phyloP scores from a whole-genome alignment of 805 yeast genomes.

The Sugiyamaella qingdaonensis region DNA sequence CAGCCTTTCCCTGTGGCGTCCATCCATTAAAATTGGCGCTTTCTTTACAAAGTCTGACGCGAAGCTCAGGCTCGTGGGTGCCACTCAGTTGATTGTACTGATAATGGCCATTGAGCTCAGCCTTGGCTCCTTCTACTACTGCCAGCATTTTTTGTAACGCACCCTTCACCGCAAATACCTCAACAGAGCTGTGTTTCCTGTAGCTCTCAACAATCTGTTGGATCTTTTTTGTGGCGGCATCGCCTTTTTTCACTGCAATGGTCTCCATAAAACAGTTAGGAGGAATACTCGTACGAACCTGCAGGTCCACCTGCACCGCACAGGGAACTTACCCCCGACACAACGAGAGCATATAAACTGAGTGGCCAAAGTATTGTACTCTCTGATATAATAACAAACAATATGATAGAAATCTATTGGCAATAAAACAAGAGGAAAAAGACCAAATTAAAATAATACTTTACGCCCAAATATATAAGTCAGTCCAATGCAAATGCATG shows the following conservation, averaged over 20 bases:
- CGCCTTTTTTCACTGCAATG: conserved; percentile 7
- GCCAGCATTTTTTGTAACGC: conserved; percentile 23
- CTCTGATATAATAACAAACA: too few species aligned
- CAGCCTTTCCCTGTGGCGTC: neutral
- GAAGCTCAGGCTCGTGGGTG: neutral
- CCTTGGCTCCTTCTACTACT: conserved; percentile 22
- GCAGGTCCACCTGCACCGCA: too few species aligned
- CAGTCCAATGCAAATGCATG: too few species aligned
- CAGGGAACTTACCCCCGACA: too few species aligned
- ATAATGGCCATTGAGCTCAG: conserved; percentile 6
- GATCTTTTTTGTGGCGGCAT: conserved; percentile 6
- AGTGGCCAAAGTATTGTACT: too few species aligned
- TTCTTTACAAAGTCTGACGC: neutral
- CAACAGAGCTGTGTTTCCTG: neutral
- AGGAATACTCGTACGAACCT: too few species aligned
- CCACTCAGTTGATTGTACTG: conserved; percentile 20
- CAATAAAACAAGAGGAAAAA: too few species aligned
- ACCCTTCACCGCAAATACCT: neutral
- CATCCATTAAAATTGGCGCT: neutral
- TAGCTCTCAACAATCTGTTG: neutral
- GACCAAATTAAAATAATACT: too few species aligned
- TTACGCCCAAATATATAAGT: too few species aligned
- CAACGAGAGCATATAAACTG: too few species aligned
- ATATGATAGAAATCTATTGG: too few species aligned
- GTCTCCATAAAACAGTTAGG: too few species aligned